A percentile compares a stretch with the other conserved stretches of the same genome.
Conservation (phyloP, 768 basidiomycete species). For the Xerocomellus intermedius region DNA sequence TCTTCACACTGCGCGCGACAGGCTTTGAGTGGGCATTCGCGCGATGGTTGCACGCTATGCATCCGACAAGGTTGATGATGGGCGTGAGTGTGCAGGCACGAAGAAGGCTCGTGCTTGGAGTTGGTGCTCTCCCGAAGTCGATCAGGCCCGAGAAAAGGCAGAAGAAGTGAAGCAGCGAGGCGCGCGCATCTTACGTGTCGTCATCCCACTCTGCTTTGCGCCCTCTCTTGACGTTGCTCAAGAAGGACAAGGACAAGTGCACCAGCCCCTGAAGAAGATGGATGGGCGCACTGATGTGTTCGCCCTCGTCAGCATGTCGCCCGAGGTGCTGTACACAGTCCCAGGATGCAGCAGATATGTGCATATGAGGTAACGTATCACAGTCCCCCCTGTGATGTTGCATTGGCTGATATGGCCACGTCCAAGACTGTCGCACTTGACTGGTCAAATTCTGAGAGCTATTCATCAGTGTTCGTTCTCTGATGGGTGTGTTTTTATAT, state of each 20-base stretch:
- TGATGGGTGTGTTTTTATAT: no score
- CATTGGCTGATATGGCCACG: no score
- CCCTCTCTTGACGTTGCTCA: constrained; percentile 9
- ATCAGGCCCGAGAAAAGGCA: constrained; percentile 25
- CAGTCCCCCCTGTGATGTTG: no score
- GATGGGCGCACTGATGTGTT: constrained; percentile 24
- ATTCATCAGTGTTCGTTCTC: no score
- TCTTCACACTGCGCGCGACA: constrained; percentile 6
- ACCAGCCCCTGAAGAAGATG: not conserved
- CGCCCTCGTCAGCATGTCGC: constrained; percentile 20
- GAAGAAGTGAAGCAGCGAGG: constrained; percentile 22
- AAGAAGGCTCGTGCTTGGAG: constrained; percentile 13
- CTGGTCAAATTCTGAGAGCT: no score
- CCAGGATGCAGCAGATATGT: no score
- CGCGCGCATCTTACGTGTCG: constrained; percentile 12
- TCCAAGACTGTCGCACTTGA: no score
- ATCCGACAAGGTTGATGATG: no score
- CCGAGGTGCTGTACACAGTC: constrained; percentile 1
- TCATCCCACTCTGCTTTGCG: constrained; percentile 18
- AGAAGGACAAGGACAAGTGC: constrained; percentile 6
- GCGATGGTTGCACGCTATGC: no score
- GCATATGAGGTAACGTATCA: no score
- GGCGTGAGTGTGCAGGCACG: constrained; percentile 18
- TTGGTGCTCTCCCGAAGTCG: constrained; percentile 26
- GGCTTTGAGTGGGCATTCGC: constrained; percentile 41